phyloP scores from a whole-genome alignment of 192 early-diverging fungal species.

The Chytriomyces sp. region DNA sequence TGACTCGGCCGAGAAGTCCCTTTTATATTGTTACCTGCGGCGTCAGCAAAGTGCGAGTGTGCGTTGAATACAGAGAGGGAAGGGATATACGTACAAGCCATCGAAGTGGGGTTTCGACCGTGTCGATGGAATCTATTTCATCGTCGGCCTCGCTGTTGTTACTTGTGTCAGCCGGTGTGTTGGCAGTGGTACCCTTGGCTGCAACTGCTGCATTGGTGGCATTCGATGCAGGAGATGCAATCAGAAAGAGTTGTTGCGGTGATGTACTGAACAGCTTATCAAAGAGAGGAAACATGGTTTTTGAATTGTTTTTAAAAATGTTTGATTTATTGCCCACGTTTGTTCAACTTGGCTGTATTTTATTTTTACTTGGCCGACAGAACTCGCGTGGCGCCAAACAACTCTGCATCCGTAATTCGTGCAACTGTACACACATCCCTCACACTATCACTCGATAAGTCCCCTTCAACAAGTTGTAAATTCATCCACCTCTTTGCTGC shows the following conservation, averaged over 20 bases:
- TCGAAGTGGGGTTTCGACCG: conserved; percentile 18
- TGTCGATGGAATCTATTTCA: conserved; percentile 21
- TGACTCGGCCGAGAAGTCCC: conserved; percentile 30
- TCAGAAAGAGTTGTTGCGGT: neutral
- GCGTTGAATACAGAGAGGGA: neutral
- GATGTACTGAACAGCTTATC: neutral
- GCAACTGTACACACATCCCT: no score
- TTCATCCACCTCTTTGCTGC: no score
- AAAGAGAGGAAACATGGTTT: neutral
- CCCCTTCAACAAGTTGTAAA: no score
- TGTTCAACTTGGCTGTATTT: no score
- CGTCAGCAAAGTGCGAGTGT: neutral
- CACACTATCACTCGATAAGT: no score
- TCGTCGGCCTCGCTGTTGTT: neutral
- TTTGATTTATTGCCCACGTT: no score
- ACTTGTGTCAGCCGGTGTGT: neutral
- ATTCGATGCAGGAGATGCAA: neutral
- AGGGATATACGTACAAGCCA: conserved; percentile 17
- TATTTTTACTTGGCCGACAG: no score
- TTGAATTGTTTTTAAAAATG: no score
- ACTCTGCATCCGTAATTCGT: no score
- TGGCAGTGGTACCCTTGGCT: neutral
- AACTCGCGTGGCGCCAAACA: no score
- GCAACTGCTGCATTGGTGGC: neutral
- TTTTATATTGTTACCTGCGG: no score